Base-by-base conservation (phyloP, 2,329 filamentous ascomycete species). In the Colletotrichum chrysophilum region DNA sequence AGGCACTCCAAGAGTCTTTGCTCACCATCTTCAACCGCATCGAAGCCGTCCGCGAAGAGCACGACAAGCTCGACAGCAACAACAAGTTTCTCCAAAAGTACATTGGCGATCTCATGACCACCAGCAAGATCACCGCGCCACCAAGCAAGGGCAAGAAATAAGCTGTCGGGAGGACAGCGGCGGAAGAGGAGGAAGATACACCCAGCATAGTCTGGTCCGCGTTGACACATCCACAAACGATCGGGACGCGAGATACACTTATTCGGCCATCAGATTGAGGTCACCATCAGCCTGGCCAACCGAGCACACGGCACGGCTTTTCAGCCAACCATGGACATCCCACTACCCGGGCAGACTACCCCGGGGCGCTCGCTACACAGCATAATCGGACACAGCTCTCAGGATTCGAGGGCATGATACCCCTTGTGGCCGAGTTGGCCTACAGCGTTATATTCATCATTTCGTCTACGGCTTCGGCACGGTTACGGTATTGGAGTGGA, bases 1-100 rank as follows among this genome's bases (percentile, higher is more conserved):
- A 95, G 84, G 91, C 92, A 62, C 88, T 98, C 32, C 97, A 99
- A 85, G 95, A 96, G 70, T 98, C 95, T 32, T 91, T 99, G 38
- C 89, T 97, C 77, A 95, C 94, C 77, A 94, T 98, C 58, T 95
- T 98, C 79, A 95, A 98, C 85, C 94, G 96, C 67, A 97, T 98
- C 83, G 97, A 99, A 82, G 95, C 95, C 34, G 96, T 98, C 78
- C 95, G 96, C 84, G 94, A 94, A 80, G 96, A 98, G 83, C 96
- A 99, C 83, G 95, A 98, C 86, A 98, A 98, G 86, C 92, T 99
- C 70, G 96, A 98, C 85, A 97, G 91, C 84, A 96, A 98, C 84
- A 99, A 99, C 89, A 96, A 96, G 81, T 98, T 98, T 82, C 87
- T 99, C 64, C 96, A 98, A 85, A 98, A 98, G 84, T 98, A 98